Evolutionary conservation across 768 basidiomycete species (phyloP), one percentile per base, ranked within the genome.

Genomic region (Aureoboletus auriporus): DNA sequence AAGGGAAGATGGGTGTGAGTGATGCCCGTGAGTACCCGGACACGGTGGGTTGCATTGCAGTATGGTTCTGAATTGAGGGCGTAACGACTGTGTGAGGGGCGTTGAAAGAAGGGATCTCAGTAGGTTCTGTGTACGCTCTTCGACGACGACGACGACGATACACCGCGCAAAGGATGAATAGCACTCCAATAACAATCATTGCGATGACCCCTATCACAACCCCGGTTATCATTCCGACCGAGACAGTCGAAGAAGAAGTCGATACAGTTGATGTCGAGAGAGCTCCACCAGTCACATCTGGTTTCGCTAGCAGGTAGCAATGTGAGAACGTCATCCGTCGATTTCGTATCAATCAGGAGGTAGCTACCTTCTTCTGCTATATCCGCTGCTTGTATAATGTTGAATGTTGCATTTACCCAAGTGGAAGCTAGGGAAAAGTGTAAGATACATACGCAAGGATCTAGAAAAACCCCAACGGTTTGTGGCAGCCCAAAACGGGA

Each of bases 401-500:
- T 44, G 27, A 65, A 65, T 10, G 31, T 42, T n/a, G 2, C 45
- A n/a, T 52, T 46, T 8, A 30, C 1, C 55, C 66, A 65, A 14
- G 17, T 46, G 8, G 31, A 27, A 33, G 64, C 64, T 65, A 40
- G 7, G 39, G 42, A 13, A 46, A 42, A 31, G 2, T 9, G 13
- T 55, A 38, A 58, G 44, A 28, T n/a, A 37, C 12, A 34, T 1
- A 34, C 17, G 8, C 9, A 6, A 29, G 6, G 11, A 8, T 2
- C 36, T 20, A 1, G 12, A 37, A 16, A 42, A 35, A 42, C 28
- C 36, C 30, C 35, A 23, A 65, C 64, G 63, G 20, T 67, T 54
- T 33, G 42, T 54, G 10, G 50, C 27, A 5, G 64, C 56, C 54
- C 56, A 65, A 42, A 36, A 60, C 1, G 64, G 64, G 39, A 65